phyloP scores from a whole-genome alignment of 495 filamentous ascomycete genomes.

The Sphaerosporella brunnea region DNA sequence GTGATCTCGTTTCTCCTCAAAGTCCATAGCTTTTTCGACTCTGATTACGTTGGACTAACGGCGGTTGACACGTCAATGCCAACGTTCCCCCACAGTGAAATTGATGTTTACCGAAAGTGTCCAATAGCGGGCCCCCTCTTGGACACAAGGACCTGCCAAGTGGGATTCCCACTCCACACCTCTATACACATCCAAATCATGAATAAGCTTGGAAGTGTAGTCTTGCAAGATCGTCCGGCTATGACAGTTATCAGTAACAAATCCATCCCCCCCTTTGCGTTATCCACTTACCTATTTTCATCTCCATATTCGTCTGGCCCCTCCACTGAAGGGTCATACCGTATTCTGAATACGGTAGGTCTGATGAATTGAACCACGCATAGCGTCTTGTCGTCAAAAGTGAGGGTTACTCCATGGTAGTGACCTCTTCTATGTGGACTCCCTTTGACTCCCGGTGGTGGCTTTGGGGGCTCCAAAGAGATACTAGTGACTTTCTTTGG shows the following conservation, averaged over 20 bases:
- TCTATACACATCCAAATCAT: slow-evolving; percentile 4
- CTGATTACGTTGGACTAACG: slow-evolving; percentile 1
- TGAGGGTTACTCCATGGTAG: slow-evolving; percentile 6
- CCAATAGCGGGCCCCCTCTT: neutral
- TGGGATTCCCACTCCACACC: neutral
- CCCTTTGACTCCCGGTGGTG: no score
- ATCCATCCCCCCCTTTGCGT: no score
- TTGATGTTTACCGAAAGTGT: neutral
- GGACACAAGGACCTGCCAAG: neutral
- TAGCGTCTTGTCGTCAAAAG: slow-evolving; percentile 7
- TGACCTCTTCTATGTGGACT: neutral
- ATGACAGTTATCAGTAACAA: neutral
- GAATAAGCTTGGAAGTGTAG: slow-evolving; percentile 2
- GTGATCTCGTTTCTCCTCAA: neutral
- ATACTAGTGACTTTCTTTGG: slow-evolving; percentile 6
- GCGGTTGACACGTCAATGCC: neutral
- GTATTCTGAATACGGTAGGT: slow-evolving; percentile 15
- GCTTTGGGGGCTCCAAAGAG: slow-evolving; percentile 3
- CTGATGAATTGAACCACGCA: slow-evolving; percentile 15
- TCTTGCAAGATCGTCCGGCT: slow-evolving; percentile 11
- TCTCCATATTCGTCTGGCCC: slow-evolving; percentile 9
- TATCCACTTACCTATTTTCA: slow-evolving; percentile 12
- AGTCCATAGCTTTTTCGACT: neutral
- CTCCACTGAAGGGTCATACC: slow-evolving; percentile 9
- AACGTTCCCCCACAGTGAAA: neutral